Conservation (phyloP, 768 basidiomycete genomes). For the Suillus subalutaceus region DNA sequence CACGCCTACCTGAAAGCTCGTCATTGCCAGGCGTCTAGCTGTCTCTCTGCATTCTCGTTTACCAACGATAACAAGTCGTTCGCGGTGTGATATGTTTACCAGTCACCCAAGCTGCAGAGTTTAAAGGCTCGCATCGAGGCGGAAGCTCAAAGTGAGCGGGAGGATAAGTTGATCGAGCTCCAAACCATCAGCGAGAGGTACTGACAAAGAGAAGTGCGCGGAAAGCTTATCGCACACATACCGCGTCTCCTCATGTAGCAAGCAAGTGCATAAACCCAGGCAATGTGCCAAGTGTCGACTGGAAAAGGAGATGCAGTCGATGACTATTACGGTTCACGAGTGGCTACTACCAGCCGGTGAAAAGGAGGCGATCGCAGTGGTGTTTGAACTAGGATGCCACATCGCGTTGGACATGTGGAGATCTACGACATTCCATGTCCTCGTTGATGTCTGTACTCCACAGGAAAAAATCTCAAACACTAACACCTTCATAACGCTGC, state of each 20-base stretch:
- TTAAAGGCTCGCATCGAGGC: conserved; percentile 35
- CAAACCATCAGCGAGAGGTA: conserved; percentile 22
- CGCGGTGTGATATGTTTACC: conserved; percentile 35
- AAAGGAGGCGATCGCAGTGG: conserved; percentile 29
- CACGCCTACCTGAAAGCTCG: conserved; percentile 38
- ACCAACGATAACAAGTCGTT: conserved; percentile 26
- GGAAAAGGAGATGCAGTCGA: conserved; percentile 14
- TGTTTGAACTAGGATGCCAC: conserved; percentile 50
- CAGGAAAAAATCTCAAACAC: not conserved
- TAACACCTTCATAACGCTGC: conserved; percentile 18
- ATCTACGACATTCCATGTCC: conserved; percentile 39
- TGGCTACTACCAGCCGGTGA: conserved; percentile 46
- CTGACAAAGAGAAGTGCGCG: not conserved
- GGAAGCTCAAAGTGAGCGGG: conserved; percentile 23
- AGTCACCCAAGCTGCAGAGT: conserved; percentile 22
- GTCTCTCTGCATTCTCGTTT: conserved; percentile 39
- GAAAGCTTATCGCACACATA: not conserved
- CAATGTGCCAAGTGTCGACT: conserved; percentile 35
- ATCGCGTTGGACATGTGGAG: conserved; percentile 47
- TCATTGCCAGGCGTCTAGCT: conserved; percentile 15
- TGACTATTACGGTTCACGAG: conserved; percentile 43
- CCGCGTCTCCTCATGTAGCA: not conserved
- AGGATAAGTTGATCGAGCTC: conserved; percentile 22
- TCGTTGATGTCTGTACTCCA: conserved; percentile 39
- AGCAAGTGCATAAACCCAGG: not conserved